Evolutionary conservation across 495 filamentous ascomycete genomes (phyloP), one percentile per base, ranked within the genome.

Genomic region (Penicillium taxi): DNA sequence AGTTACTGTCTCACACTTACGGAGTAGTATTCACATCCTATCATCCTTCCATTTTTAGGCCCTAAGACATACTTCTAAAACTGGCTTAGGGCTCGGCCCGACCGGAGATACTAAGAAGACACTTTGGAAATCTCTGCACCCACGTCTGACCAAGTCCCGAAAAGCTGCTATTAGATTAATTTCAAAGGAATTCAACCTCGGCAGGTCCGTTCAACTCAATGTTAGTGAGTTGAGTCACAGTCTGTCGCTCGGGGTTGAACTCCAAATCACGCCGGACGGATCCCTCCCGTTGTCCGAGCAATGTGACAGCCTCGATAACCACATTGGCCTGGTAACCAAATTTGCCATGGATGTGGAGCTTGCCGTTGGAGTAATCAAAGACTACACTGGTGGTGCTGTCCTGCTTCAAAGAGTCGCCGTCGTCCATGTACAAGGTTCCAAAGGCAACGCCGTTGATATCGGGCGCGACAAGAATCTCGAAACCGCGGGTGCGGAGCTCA

Each of bases 401-500:
- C 50, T 75, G 78, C 29, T 67, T 42, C 35, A 82, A 18, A 14
- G 71, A 76, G 42, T 74, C 67, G 25, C 78, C 72, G 35, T 81
- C 75, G 39, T 83, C 79, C 1, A 81, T 53, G 44, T 80, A 83
- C 41, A 83, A 56, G 22, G 47, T 61, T 1, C 76, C 76, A 5
- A 44, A 53, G 2, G 74, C 76, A 7, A 41, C 60, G 9, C 68
- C 67, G 30, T 72, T 52, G 9, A 48, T 23, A 14, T 61, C 75
- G 0, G 83, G 70, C 1, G 85, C 77, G 21, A 93, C 63, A 19
- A 90, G 38, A 26, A 93, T 58, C 56, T 81, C 74, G 61, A 89
- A 87, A 35, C 77, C 61, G 45, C 77, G 64, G 37, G 70, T 64
- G 17, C 86, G 72, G 15, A 90, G 55, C 40, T 77, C 78, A 11